Base-by-base conservation (phyloP, 2,329 filamentous ascomycete species). In the Juglanconis juglandina region DNA sequence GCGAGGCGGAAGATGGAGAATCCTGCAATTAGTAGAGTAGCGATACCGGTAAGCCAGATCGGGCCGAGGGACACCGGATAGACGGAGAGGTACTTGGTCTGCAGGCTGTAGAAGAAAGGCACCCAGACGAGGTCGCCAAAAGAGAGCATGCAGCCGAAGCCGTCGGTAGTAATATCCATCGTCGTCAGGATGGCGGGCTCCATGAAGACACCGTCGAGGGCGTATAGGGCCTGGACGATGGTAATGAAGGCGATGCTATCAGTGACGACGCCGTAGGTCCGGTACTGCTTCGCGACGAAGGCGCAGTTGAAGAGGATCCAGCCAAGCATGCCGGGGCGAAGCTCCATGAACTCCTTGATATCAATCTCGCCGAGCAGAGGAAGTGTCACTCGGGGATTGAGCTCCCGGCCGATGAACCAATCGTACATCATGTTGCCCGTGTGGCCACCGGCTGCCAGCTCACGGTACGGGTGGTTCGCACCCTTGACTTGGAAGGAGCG, bases 81-180 rank as follows among this genome's bases (percentile, higher is more conserved):
- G 10, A 89, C 82, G 1, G 92, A 84, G 5, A 98, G 86, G 73
- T 97, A 98, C 48, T 91, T 87, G 7, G 89, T 87, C 75, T 96
- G 93, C 41, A 91, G 80, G 17, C 87, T 90, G 80, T 96, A 98
- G 61, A 91, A 81, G 72, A 96, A 96, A 0, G 94, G 94, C 2
- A 97, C 84, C 94, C 94, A 98, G 63, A 90, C 90, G 5, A 97
- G 81, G 69, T 98, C 94, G 59, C 92, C 94, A 71, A 97, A 97
- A 2, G 91, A 81, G 39, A 98, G 82, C 94, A 98, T 98, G 78
- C 92, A 92, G 56, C 94, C 94, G 67, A 98, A 96, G 5, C 94
- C 94, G 68, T 98, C 94, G 47, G 87, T 91, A 55, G 89, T 96
- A 66, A 97, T 89, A 71, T 98, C 94, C 77, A 98, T 97, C 37